A percentile compares a stretch with the other conserved stretches of the same genome.
Evolutionary conservation across 768 basidiomycete species (phyloP).

Genomic region (Agaricus bisporus): DNA sequence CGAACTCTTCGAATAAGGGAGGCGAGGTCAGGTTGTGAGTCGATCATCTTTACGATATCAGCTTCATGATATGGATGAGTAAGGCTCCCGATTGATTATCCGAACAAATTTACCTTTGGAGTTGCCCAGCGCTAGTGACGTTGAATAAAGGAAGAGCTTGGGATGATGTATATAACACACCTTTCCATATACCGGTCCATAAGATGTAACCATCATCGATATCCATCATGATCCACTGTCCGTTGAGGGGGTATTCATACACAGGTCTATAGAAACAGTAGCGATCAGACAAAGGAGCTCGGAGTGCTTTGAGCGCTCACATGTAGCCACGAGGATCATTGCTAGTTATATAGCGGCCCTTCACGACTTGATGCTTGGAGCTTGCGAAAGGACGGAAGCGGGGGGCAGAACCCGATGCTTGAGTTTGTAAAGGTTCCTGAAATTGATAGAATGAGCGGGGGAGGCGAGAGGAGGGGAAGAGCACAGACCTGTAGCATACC

Average conservation of each 20-base stretch:
- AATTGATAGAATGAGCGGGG: neutral
- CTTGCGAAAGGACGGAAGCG: constrained; percentile 68
- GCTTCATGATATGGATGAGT: constrained; percentile 35
- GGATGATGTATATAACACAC: constrained; percentile 29
- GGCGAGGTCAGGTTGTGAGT: constrained; percentile 84
- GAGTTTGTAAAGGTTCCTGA: constrained; percentile 37
- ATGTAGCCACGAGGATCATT: constrained; percentile 88
- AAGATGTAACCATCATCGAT: constrained; percentile 89
- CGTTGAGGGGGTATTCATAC: constrained; percentile 84
- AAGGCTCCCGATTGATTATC: neutral
- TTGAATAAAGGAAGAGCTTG: neutral
- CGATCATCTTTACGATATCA: constrained; percentile 90
- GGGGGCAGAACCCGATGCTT: constrained; percentile 32
- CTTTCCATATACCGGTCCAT: constrained; percentile 96
- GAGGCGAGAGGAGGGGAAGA: constrained; percentile 7
- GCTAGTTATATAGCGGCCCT: constrained; percentile 84
- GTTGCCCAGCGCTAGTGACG: constrained; percentile 63
- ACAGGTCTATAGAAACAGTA: constrained; percentile 50
- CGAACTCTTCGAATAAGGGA: constrained; percentile 77
- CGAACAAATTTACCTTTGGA: constrained; percentile 60
- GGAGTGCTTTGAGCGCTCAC: constrained; percentile 33
- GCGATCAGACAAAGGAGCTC: constrained; percentile 15
- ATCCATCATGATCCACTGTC: constrained; percentile 95
- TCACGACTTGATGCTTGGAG: constrained; percentile 74
- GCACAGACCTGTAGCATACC: constrained; percentile 35